Evolutionary conservation across 1,139 yeast genomes (phyloP).

Genomic region (Geotrichum siamense): DNA sequence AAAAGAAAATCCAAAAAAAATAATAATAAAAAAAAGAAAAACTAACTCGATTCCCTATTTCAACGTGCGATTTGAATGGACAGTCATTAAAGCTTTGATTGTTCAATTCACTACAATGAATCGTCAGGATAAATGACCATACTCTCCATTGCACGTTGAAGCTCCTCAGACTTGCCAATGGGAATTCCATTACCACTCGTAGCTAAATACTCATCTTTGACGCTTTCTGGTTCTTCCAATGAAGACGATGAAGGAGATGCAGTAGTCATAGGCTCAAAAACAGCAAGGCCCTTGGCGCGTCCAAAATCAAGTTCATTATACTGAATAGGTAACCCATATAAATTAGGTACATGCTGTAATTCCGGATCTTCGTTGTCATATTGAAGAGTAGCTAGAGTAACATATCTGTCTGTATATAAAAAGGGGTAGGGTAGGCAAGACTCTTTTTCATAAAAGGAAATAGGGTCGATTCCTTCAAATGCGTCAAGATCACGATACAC

Average conservation of each 20-base stretch:
- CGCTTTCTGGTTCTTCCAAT: slow-evolving; percentile 20
- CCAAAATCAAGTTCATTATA: slow-evolving; percentile 26
- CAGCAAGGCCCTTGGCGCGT: slow-evolving; percentile 24
- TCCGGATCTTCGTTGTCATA: slow-evolving; percentile 7
- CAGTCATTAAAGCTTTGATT: too few species aligned
- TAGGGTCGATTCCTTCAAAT: slow-evolving; percentile 34
- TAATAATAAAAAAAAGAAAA: too few species aligned
- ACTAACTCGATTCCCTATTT: too few species aligned
- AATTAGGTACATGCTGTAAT: slow-evolving; percentile 7
- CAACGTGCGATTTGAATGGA: too few species aligned
- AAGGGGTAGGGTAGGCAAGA: slow-evolving; percentile 53
- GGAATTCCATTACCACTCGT: slow-evolving; percentile 3
- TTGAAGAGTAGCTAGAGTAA: slow-evolving; percentile 24
- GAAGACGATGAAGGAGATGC: not conserved
- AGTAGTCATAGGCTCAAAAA: slow-evolving; percentile 16
- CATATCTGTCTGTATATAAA: slow-evolving; percentile 39
- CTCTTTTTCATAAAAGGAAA: slow-evolving; percentile 59
- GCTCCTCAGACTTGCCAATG: slow-evolving; percentile 22
- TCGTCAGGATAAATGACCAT: slow-evolving; percentile 19
- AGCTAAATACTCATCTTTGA: slow-evolving; percentile 16
- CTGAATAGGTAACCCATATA: slow-evolving; percentile 22
- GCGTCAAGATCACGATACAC: slow-evolving; percentile 1
- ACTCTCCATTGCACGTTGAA: slow-evolving; percentile 31
- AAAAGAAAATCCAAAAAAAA: too few species aligned
- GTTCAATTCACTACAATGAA: not conserved